Conservation (phyloP, 148 eudicot genomes). For the Gaultheria prostrata region DNA sequence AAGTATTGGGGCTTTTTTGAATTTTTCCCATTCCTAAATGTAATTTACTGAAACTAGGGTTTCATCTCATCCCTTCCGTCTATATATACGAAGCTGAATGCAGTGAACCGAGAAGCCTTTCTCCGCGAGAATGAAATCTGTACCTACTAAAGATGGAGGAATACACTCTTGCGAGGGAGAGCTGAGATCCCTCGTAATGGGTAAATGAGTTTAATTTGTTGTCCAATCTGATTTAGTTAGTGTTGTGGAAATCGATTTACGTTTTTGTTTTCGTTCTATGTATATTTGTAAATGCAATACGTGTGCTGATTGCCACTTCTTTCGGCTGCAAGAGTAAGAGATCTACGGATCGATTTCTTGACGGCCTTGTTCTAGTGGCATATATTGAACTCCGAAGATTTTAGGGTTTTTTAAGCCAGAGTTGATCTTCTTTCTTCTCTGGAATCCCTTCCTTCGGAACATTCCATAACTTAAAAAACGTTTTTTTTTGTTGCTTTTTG, state of each 20-base stretch:
- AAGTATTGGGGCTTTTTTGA: no score
- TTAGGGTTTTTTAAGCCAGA: constrained; percentile 10
- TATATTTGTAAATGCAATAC: not conserved
- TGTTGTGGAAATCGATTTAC: not conserved
- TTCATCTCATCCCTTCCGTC: not conserved
- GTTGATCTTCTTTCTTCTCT: constrained; percentile 6
- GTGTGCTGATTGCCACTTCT: constrained; percentile 27
- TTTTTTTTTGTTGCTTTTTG: not conserved
- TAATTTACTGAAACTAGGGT: not conserved
- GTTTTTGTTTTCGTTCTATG: not conserved
- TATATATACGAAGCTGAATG: not conserved
- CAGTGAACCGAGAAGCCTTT: not conserved
- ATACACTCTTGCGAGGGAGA: not conserved
- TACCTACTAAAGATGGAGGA: not conserved
- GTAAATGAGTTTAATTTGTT: not conserved
- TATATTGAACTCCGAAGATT: not conserved
- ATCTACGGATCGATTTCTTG: constrained; percentile 40
- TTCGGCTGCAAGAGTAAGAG: constrained; percentile 47
- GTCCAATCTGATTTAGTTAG: not conserved
- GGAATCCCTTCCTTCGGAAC: constrained; percentile 8
- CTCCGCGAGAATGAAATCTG: not conserved
- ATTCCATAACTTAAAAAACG: not conserved
- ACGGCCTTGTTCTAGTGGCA: constrained; percentile 41
- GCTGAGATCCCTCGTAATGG: not conserved
- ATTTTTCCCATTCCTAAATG: no score